Evolutionary conservation across 345 rosid species (phyloP).

Genomic region (Citrus glauca): DNA sequence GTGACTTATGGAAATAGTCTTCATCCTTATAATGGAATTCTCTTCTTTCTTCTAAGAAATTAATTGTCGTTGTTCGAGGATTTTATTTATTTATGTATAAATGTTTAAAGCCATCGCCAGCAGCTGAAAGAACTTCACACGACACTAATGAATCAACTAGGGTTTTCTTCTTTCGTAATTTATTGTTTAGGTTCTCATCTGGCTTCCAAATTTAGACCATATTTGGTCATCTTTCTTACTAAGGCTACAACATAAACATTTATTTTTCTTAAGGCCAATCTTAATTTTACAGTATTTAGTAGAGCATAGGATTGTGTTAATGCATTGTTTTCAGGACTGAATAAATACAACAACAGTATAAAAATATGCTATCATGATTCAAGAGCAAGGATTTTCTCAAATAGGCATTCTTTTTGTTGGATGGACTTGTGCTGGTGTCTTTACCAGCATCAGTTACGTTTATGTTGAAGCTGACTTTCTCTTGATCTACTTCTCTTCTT

Average conservation of each 20-base stretch:
- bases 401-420: constrained; percentile 16
- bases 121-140: neutral
- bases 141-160: constrained; percentile 1
- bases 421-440: constrained; percentile 4
- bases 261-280: constrained; percentile 4
- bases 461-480: constrained; percentile 17
- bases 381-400: constrained; percentile 16
- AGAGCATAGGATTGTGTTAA: constrained; percentile 11
- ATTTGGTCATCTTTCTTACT: neutral
- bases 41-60: constrained; percentile 12
- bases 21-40: constrained; percentile 26
- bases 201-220: neutral
- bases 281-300: constrained; percentile 8
- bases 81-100: neutral
- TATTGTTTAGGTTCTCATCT: neutral
- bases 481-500: constrained; percentile 18
- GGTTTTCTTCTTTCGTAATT: constrained; percentile 11
- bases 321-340: constrained; percentile 32
- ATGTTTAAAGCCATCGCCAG: neutral
- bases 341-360: constrained; percentile 15
- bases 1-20: constrained; percentile 24
- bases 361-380: neutral
- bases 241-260: neutral
- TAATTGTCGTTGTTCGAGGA: constrained; percentile 5
- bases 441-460: constrained; percentile 6